Base-by-base conservation (phyloP, 257 asterid species). In the Gardenia jasminoides region DNA sequence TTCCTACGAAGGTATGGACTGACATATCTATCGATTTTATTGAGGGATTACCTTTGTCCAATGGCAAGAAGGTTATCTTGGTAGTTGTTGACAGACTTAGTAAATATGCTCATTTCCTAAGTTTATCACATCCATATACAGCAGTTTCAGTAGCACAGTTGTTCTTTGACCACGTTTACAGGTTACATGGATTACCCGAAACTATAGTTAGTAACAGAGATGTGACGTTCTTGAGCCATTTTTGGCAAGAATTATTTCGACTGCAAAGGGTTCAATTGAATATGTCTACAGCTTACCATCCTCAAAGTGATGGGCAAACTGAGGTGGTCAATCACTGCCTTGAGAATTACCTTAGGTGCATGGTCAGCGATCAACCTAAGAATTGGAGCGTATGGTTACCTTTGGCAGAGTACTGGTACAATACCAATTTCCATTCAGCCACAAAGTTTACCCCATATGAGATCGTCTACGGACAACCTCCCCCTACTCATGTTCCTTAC, bases 121-220 rank as follows among this genome's bases (percentile, higher is more conserved):
- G 0, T 0, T 20, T 72, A 3, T 0, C 0, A 0, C 24, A 48
- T 2, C 26, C 66, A 8, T n/a, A 62, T 5, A 28, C 39, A 0
- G 24, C 43, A 15, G 0, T 6, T 0, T n/a, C 11, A 2, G 46
- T 43, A 1, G 79, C 47, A 0, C 28, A 4, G 22, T 0, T n/a
- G 0, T 77, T 77, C 16, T 11, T 67, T 1, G 74, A 65, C 5
- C 1, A 36, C 0, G 36, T 77, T 1, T 19, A n/a, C n/a, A 1
- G 46, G 13, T 17, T 8, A 0, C 12, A 64, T 47, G 74, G 80
- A 6, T 11, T 66, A 0, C 66, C 74, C 0, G 11, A 48, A 2
- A 16, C 80, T 6, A 76, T 76, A 3, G 58, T 76, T 0, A 28
- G 33, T 13, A 73, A 76, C n/a, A 56, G 73, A 1, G 72, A 64